A percentile compares a stretch with the other conserved stretches of the same genome.
Evolutionary conservation across 495 filamentous ascomycete species (phyloP).

Genomic region (Delitschia confertaspora): DNA sequence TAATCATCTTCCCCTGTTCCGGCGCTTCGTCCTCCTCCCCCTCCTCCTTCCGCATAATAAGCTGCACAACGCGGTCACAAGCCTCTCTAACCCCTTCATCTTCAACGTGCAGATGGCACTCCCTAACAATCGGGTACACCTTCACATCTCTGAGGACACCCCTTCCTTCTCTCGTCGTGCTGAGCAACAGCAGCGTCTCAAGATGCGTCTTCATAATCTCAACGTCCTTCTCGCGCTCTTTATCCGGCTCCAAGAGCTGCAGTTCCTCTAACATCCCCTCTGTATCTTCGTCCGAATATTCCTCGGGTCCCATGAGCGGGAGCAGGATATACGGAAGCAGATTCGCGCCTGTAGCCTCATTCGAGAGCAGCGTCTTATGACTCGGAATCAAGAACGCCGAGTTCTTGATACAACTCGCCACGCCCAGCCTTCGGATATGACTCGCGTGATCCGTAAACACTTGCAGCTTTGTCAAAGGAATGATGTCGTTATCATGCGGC

Average conservation of each 20-base stretch:
- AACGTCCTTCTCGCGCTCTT: conserved; percentile 66
- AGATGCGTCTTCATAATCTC: conserved; percentile 75
- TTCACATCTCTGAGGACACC: conserved; percentile 63
- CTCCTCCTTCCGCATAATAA: conserved; percentile 78
- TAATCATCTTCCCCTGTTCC: conserved; percentile 14
- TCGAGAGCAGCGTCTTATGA: conserved; percentile 55
- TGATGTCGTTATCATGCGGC: conserved; percentile 59
- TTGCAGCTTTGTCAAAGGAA: conserved; percentile 76
- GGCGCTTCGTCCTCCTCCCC: conserved; percentile 25
- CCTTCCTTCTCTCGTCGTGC: conserved; percentile 65
- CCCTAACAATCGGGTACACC: conserved; percentile 81
- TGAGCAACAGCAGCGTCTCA: conserved; percentile 76
- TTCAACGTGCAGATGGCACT: conserved; percentile 69
- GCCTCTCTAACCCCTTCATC: conserved; percentile 75
- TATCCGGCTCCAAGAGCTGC: conserved; percentile 80
- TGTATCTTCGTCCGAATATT: conserved; percentile 58
- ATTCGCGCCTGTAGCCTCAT: conserved; percentile 54
- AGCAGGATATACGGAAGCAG: conserved; percentile 80
- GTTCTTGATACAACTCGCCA: conserved; percentile 90
- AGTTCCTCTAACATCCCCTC: conserved; percentile 74
- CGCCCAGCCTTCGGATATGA: conserved; percentile 70
- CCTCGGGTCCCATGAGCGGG: conserved; percentile 51
- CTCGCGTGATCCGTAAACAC: conserved; percentile 88
- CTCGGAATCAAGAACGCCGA: conserved; percentile 61
- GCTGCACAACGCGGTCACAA: conserved; percentile 83